phyloP scores from a whole-genome alignment of 1,139 yeast species.

The Nematodospora anomalae region DNA sequence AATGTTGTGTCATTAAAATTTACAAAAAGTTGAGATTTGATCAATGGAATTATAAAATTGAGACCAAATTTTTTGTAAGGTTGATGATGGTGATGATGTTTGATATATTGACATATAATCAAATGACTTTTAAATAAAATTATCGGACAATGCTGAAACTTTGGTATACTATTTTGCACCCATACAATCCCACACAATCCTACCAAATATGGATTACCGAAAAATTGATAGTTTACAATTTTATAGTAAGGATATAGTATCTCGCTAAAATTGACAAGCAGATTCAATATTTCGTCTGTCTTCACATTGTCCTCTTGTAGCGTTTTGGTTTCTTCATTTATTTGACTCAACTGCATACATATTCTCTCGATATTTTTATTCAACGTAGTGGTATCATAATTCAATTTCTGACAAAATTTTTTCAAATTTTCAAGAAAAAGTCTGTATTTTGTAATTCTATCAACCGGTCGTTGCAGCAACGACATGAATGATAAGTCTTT shows the following conservation, averaged over 20 bases:
- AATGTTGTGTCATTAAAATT: conserved; percentile 26
- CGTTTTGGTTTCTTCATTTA: conserved; percentile 7
- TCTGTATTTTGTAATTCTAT: conserved; percentile 52
- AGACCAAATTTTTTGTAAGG: conserved; percentile 24
- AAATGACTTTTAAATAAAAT: conserved; percentile 55
- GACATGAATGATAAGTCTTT: conserved; percentile 50
- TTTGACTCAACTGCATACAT: conserved; percentile 4
- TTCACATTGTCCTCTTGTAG: conserved; percentile 1
- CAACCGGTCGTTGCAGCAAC: conserved; percentile 53
- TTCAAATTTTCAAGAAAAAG: conserved; percentile 45
- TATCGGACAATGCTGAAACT: conserved; percentile 31
- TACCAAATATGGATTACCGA: conserved; percentile 40
- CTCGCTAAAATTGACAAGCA: conserved; percentile 16
- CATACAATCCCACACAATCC: conserved; percentile 45
- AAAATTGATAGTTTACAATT: conserved; percentile 31
- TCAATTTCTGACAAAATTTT: conserved; percentile 18
- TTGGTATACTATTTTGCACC: conserved; percentile 25
- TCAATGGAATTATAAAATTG: conserved; percentile 50
- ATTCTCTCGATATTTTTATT: conserved; percentile 5
- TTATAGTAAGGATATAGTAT: conserved; percentile 12
- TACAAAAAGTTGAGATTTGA: conserved; percentile 28
- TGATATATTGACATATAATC: conserved; percentile 25
- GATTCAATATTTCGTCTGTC: background rate
- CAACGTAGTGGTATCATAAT: conserved; percentile 2
- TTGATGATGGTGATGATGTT: conserved; percentile 9